Evolutionary conservation across 2,329 filamentous ascomycete species (phyloP), one percentile per base, ranked within the genome.

Genomic region (Monilinia vaccinii-corymbosi): DNA sequence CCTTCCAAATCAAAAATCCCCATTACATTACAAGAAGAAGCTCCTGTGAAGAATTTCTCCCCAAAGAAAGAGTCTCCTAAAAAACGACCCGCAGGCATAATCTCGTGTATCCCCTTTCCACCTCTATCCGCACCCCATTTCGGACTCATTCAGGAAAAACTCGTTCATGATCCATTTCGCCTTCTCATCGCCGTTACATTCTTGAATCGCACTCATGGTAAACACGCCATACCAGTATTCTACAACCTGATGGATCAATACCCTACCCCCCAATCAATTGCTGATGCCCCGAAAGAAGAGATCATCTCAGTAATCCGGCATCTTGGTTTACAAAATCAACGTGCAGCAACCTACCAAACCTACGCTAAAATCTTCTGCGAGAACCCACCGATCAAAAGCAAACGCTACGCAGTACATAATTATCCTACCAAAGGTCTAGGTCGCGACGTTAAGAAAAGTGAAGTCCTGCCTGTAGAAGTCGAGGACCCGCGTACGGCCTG

Each of bases 171-270:
- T 60, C 88, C 91, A 0, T 96, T 95, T 72, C 86, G 85, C 64
- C 81, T 97, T 1, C 80, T 96, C 1, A 78, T 96, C 34, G 91
- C 88, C 14, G 86, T 91, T 6, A 91, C 89, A 0, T 92, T 96
- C 67, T 83, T 96, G 34, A 93, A 93, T 72, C 85, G 88, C 61
- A 96, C 91, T 0, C 79, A 83, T 3, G 92, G 89, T 13, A 81
- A 78, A 50, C 79, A 83, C 11, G 89, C 91, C 4, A 85, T 94
- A 32, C 92, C 92, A 0, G 79, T 88, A 0, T 87, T 96, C 65
- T 86, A 85, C 70, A 70, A 78, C 16, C 76, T 96, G 14, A 86
- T 89, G 67, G 74, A 78, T 14, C 76, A 74, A 3, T 96, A 89
- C 62, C 87, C 89, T 0, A 87, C 85, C 0, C 81, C 88, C 0